These are phyloP conservation scores for Rubus parviflorus DNA, from an alignment of 306 rosid genomes.

Conservation along the genomic window DNA sequence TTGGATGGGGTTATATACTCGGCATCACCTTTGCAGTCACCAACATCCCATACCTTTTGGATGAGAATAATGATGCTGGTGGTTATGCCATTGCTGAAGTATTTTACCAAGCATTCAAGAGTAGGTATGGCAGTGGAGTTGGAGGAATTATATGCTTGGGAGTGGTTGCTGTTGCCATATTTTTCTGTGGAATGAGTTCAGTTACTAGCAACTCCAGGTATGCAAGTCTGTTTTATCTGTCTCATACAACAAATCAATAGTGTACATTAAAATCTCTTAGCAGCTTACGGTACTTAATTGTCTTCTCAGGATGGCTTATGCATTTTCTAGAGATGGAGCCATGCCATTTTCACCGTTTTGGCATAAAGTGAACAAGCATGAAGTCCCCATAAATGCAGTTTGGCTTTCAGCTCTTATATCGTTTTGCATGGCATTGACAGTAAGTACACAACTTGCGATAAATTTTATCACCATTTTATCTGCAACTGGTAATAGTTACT, in stretches of 20 bases:
- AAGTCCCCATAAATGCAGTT: conserved; percentile 84
- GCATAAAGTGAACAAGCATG: conserved; percentile 83
- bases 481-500: conserved; percentile 15
- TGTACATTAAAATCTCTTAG: neutral
- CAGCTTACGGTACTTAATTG: conserved; percentile 22
- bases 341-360: conserved; percentile 88
- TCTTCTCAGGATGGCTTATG: conserved; percentile 78
- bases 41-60: conserved; percentile 67
- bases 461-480: neutral
- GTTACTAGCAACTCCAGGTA: conserved; percentile 98
- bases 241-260: conserved; percentile 6
- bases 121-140: conserved; percentile 78
- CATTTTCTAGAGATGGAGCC: conserved; percentile 98
- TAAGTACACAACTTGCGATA: conserved; percentile 23
- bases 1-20: conserved; percentile 86
- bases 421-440: conserved; percentile 92
- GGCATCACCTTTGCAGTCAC: conserved; percentile 90
- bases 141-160: conserved; percentile 95
- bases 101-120: conserved; percentile 84
- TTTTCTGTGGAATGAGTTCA: conserved; percentile 98
- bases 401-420: conserved; percentile 82
- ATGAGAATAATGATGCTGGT: conserved; percentile 74
- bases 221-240: conserved; percentile 1
- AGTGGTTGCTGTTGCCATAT: conserved; percentile 81
- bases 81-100: conserved; percentile 97